These are phyloP conservation scores for Cyclaneusma minus DNA, from an alignment of 2,329 filamentous ascomycete genomes.

Conservation along the genomic window DNA sequence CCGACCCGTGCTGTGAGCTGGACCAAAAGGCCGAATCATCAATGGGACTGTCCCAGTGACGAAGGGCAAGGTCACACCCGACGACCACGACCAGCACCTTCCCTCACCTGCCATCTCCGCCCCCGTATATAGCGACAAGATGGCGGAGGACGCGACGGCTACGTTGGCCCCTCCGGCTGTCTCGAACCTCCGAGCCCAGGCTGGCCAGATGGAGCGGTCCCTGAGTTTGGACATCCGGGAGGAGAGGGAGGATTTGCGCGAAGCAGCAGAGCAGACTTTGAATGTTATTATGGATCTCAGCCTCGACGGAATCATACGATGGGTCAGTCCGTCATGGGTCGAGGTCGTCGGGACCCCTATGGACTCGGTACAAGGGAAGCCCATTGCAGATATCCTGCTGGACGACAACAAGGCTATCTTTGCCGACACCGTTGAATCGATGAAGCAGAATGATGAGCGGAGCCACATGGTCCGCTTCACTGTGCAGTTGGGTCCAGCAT, in stretches of 20 bases:
- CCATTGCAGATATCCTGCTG: constrained; percentile 67
- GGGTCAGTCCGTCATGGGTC: constrained; percentile 92
- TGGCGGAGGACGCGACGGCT: constrained; percentile 11
- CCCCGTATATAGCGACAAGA: constrained; percentile 1
- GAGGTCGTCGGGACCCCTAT: constrained; percentile 76
- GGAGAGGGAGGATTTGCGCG: constrained; percentile 83
- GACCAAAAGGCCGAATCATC: constrained; percentile 2
- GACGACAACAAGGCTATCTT: constrained; percentile 68
- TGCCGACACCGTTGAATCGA: constrained; percentile 66
- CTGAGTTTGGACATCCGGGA: constrained; percentile 83
- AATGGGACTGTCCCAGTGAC: too few species aligned
- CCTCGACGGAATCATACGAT: constrained; percentile 78
- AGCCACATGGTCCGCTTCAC: constrained; percentile 82
- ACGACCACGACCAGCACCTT: too few species aligned
- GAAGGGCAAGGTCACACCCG: too few species aligned
- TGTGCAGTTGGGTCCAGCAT: constrained; percentile 52
- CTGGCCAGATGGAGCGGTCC: constrained; percentile 40
- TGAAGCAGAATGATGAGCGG: constrained; percentile 83
- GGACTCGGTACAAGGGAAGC: constrained; percentile 56
- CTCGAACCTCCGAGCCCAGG: constrained; percentile 14
- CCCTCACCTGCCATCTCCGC: neutral
- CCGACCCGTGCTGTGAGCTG: neutral
- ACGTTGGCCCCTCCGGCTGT: constrained; percentile 18
- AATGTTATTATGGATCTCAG: constrained; percentile 94
- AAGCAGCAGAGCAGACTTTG: constrained; percentile 89